These are phyloP conservation scores for Mortierella sp. DNA, from an alignment of 371 early-diverging fungal genomes.

Conservation along the genomic window DNA sequence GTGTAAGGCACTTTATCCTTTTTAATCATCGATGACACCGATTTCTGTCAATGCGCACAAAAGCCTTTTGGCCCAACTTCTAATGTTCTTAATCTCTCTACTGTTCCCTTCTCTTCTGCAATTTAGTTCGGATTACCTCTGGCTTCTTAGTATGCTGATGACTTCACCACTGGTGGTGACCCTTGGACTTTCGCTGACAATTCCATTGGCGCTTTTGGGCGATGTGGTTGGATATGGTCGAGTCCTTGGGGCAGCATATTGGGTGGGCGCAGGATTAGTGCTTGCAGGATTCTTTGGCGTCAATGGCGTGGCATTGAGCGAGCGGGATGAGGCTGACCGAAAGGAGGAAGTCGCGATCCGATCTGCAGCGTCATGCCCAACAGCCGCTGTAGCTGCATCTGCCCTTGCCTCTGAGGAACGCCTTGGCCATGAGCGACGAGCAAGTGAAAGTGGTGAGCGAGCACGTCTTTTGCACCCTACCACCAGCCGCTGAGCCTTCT, in stretches of 20 bases:
- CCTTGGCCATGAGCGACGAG: background rate
- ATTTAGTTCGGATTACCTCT: conserved; percentile 80
- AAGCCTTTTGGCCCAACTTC: background rate
- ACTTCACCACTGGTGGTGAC: conserved; percentile 88
- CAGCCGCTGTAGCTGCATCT: conserved; percentile 30
- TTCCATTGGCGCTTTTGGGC: conserved; percentile 83
- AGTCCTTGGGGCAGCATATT: conserved; percentile 68
- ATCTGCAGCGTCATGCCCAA: conserved; percentile 22
- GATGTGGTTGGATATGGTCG: conserved; percentile 79
- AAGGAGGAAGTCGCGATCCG: conserved; percentile 28
- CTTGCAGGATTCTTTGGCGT: conserved; percentile 79
- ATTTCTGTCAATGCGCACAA: background rate
- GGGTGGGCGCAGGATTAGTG: conserved; percentile 77
- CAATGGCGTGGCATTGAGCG: conserved; percentile 66
- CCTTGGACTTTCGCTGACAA: conserved; percentile 83
- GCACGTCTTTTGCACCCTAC: conserved; percentile 1
- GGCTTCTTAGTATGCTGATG: conserved; percentile 86
- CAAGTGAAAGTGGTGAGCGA: background rate
- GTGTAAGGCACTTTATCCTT: conserved; percentile 56
- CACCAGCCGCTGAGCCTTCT: background rate
- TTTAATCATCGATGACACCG: background rate
- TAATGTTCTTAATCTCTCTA: background rate
- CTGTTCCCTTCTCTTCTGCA: conserved; percentile 14
- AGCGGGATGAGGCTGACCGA: conserved; percentile 49
- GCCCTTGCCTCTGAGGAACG: conserved; percentile 23